Percentiles rank a stretch among this genome's conserved stretches.
These are phyloP conservation scores for Melanogaster broomeanus DNA, from an alignment of 768 basidiomycete genomes.

Conservation along the genomic window DNA sequence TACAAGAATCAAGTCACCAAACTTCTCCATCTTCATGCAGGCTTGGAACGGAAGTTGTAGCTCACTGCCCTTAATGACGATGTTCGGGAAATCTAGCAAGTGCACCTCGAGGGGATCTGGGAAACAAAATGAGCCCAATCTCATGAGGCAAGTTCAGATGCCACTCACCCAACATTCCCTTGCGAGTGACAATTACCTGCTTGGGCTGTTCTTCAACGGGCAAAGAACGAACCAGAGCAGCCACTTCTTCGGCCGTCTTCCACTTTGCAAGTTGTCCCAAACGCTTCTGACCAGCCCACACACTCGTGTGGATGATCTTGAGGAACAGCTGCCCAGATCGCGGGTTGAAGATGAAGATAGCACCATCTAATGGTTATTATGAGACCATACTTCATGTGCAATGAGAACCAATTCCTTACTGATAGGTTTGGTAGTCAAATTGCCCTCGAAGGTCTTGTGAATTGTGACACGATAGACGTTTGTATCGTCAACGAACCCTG, in stretches of 20 bases:
- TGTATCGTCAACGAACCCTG: slow-evolving; percentile 98
- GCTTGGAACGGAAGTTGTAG: slow-evolving; percentile 99
- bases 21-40: slow-evolving; percentile 99
- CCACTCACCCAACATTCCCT: slow-evolving; percentile 93
- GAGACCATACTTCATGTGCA: not conserved
- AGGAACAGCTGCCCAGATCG: slow-evolving; percentile 97
- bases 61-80: slow-evolving; percentile 99
- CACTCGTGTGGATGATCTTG: slow-evolving; percentile 99
- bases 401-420: slow-evolving; percentile 47
- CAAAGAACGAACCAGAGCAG: slow-evolving; percentile 92
- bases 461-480: slow-evolving; percentile 99
- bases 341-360: slow-evolving; percentile 99
- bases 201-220: slow-evolving; percentile 99
- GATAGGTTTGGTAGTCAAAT: slow-evolving; percentile 99
- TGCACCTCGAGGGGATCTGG: slow-evolving; percentile 95
- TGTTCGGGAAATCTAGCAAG: slow-evolving; percentile 99
- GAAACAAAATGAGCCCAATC: slow-evolving; percentile 4
- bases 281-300: slow-evolving; percentile 99
- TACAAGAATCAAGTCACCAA: slow-evolving; percentile 94
- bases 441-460: slow-evolving; percentile 99
- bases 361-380: slow-evolving; percentile 59
- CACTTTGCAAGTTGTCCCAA: slow-evolving; percentile 98
- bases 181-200: slow-evolving; percentile 98
- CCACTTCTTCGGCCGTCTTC: slow-evolving; percentile 99
- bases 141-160: not conserved